These are phyloP conservation scores for Ploettnerulaceae sp. DNA, from an alignment of 2,329 filamentous ascomycete genomes.

Conservation along the genomic window DNA sequence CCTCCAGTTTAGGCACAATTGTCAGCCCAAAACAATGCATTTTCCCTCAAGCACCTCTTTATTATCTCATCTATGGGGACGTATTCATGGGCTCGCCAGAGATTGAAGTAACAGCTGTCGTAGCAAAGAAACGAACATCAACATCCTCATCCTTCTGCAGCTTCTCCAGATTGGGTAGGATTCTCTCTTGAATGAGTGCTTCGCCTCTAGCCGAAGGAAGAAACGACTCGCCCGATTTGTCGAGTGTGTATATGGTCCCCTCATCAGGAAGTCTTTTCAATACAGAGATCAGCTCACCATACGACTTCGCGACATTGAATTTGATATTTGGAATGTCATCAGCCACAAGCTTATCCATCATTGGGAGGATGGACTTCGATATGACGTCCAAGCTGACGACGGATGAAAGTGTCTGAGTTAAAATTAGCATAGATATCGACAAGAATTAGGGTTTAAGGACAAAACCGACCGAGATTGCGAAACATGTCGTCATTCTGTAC, in stretches of 20 bases:
- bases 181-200: constrained; percentile 78
- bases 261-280: constrained; percentile 85
- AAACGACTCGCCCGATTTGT: constrained; percentile 65
- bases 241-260: constrained; percentile 77
- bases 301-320: constrained; percentile 99
- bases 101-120: constrained; percentile 64
- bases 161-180: constrained; percentile 88
- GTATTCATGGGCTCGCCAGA: constrained; percentile 51
- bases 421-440: constrained; percentile 27
- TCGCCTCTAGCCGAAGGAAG: constrained; percentile 65
- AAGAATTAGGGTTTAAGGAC: background rate
- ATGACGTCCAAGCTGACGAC: constrained; percentile 94
- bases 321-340: constrained; percentile 99
- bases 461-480: constrained; percentile 84
- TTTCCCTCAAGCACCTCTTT: constrained; percentile 25
- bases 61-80: constrained; percentile 38
- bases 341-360: constrained; percentile 87
- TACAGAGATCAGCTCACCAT: constrained; percentile 83
- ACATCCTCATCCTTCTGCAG: constrained; percentile 96
- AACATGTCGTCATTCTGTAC: constrained; percentile 99
- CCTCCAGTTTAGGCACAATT: constrained; percentile 24
- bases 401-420: constrained; percentile 74
- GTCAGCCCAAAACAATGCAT: constrained; percentile 26
- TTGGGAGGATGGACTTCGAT: constrained; percentile 86
- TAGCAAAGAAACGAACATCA: constrained; percentile 96